Evolutionary conservation across 2,329 filamentous ascomycete genomes (phyloP).

Genomic region (Penicillium decumbens): DNA sequence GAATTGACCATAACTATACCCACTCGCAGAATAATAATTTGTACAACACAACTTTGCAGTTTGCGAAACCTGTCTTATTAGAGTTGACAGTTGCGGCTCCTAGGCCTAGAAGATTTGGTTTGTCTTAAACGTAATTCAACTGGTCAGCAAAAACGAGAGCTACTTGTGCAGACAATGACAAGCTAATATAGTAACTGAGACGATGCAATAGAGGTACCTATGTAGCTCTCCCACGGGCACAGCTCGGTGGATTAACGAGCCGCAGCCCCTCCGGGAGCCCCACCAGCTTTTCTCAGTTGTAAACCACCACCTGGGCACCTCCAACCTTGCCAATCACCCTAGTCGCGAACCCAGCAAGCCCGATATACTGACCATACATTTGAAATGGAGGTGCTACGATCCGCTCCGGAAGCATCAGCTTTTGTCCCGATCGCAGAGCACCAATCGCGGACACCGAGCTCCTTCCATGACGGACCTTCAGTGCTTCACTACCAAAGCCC

Average conservation of each 20-base stretch:
- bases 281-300: slow-evolving; percentile 4
- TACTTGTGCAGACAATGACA: too few species aligned
- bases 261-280: slow-evolving; percentile 2
- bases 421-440: slow-evolving; percentile 45
- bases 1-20: too few species aligned
- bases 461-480: slow-evolving; percentile 46
- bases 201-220: too few species aligned
- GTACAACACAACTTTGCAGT: too few species aligned
- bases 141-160: too few species aligned
- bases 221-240: too few species aligned
- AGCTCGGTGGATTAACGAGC: not conserved
- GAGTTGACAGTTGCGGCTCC: too few species aligned
- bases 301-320: not conserved
- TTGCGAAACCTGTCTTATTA: too few species aligned
- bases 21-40: too few species aligned
- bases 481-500: slow-evolving; percentile 47
- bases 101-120: too few species aligned
- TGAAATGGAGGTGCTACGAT: slow-evolving; percentile 43
- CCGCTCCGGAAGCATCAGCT: slow-evolving; percentile 36
- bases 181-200: too few species aligned
- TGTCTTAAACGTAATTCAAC: too few species aligned
- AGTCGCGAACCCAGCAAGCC: not conserved
- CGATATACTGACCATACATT: not conserved
- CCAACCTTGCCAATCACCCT: not conserved
- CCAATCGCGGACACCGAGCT: slow-evolving; percentile 46